Percentiles rank a stretch among this genome's conserved stretches.
Conservation (phyloP, 495 filamentous ascomycete genomes). For the Talaromyces thailandensis region DNA sequence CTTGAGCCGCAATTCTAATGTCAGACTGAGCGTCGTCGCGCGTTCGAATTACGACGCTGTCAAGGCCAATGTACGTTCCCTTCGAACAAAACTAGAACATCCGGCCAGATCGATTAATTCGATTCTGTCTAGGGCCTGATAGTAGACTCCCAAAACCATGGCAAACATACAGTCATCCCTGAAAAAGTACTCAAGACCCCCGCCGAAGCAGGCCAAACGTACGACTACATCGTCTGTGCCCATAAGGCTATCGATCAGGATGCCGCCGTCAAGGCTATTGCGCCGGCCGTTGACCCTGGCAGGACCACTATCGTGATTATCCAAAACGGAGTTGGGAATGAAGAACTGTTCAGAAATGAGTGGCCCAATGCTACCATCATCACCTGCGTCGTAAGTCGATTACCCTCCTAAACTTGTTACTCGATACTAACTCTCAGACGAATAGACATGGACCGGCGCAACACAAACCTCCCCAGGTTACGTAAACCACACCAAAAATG, state of each 20-base stretch:
- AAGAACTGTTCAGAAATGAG: slow-evolving; percentile 20
- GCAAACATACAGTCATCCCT: slow-evolving; percentile 32
- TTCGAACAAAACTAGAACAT: neutral
- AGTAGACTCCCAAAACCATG: slow-evolving; percentile 38
- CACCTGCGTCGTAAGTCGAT: slow-evolving; percentile 21
- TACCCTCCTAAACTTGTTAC: neutral
- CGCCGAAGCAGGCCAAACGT: slow-evolving; percentile 24
- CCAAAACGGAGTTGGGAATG: slow-evolving; percentile 30
- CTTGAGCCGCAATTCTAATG: slow-evolving; percentile 25
- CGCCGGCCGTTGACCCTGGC: slow-evolving; percentile 23
- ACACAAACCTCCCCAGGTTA: slow-evolving; percentile 34
- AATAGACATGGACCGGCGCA: slow-evolving; percentile 43
- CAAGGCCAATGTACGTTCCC: slow-evolving; percentile 21
- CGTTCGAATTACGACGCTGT: slow-evolving; percentile 44
- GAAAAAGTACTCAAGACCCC: slow-evolving; percentile 31
- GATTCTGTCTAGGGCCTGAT: slow-evolving; percentile 25
- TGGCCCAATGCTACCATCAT: slow-evolving; percentile 21
- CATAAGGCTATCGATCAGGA: slow-evolving; percentile 42
- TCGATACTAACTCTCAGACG: neutral
- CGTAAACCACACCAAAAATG: slow-evolving; percentile 35
- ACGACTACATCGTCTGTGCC: slow-evolving; percentile 40
- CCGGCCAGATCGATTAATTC: neutral
- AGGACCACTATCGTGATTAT: slow-evolving; percentile 20
- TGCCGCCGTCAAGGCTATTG: slow-evolving; percentile 22
- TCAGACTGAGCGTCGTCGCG: slow-evolving; percentile 41